Conservation (phyloP, 257 asterid species). For the Plantago major region DNA sequence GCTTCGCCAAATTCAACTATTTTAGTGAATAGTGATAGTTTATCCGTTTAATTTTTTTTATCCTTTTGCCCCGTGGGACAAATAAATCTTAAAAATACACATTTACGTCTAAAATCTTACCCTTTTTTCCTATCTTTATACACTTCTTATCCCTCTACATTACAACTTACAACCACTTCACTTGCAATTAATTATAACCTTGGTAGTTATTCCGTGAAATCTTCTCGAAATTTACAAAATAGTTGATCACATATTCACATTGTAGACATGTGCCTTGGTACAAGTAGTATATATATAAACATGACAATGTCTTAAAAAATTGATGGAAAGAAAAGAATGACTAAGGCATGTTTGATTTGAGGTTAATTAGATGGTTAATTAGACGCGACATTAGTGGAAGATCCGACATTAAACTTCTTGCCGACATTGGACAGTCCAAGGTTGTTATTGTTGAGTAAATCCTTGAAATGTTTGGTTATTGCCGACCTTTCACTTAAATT, state of each 20-base stretch:
- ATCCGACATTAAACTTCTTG: not conserved
- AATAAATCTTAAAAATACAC: too few relatives aligned
- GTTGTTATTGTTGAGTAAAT: slow-evolving; percentile 4
- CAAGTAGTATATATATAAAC: not conserved
- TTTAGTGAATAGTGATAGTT: too few relatives aligned
- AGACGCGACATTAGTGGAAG: too few relatives aligned
- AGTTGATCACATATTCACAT: slow-evolving; percentile 5
- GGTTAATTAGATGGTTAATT: not conserved
- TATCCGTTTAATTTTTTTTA: too few relatives aligned
- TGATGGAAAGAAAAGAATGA: not conserved
- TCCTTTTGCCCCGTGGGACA: too few relatives aligned
- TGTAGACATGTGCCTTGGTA: not conserved
- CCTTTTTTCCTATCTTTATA: too few relatives aligned
- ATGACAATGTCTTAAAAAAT: too few relatives aligned
- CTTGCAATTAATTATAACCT: too few relatives aligned
- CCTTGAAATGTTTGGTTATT: slow-evolving; percentile 3
- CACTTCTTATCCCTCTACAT: too few relatives aligned
- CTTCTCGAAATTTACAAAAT: slow-evolving; percentile 9
- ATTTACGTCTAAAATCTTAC: too few relatives aligned
- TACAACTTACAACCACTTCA: too few relatives aligned
- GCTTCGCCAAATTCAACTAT: too few relatives aligned
- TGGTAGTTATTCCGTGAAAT: slow-evolving; percentile 12
- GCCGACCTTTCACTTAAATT: slow-evolving; percentile 21
- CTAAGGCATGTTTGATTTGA: not conserved
- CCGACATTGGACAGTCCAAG: slow-evolving; percentile 3